phyloP scores from a whole-genome alignment of 108 stramenopile genomes.

The Nitzschia inconspicua region DNA sequence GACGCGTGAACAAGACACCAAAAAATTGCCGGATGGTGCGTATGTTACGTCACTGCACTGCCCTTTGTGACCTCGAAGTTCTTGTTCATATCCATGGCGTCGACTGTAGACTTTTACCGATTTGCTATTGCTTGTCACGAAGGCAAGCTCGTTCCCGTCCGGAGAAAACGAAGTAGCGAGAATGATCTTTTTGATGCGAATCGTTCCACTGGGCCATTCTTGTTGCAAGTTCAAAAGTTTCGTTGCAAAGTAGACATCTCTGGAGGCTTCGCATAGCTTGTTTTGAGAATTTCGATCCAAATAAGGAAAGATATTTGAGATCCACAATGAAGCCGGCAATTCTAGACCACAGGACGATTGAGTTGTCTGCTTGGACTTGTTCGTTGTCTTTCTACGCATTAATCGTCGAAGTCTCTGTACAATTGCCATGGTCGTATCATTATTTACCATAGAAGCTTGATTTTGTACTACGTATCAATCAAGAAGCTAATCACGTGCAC shows the following conservation, averaged over 20 bases:
- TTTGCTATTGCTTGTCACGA: conserved; percentile 1
- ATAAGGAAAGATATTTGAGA: conserved; percentile 2
- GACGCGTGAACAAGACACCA: conserved; percentile 2
- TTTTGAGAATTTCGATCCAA: conserved; percentile 15
- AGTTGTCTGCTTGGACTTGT: too few relatives aligned
- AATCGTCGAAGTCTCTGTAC: too few relatives aligned
- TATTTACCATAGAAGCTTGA: too few relatives aligned
- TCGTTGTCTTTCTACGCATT: too few relatives aligned
- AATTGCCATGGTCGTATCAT: too few relatives aligned
- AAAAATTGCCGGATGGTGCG: neutral
- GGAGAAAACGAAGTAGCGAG: neutral
- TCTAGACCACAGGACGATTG: too few relatives aligned
- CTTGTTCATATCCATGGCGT: neutral
- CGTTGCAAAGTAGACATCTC: neutral
- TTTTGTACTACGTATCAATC: too few relatives aligned
- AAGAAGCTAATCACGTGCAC: too few relatives aligned
- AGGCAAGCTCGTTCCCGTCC: neutral
- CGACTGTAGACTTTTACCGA: conserved; percentile 2
- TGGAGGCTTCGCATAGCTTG: neutral
- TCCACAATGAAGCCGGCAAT: too few relatives aligned
- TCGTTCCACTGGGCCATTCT: conserved; percentile 15
- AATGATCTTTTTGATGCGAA: neutral
- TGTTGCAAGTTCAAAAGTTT: too few relatives aligned
- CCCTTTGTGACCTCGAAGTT: conserved; percentile 3
- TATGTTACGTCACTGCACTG: conserved; percentile 2